These are phyloP conservation scores for Vitis hybrid DNA, from an alignment of 177 flowering plant genomes.

Conservation along the genomic window DNA sequence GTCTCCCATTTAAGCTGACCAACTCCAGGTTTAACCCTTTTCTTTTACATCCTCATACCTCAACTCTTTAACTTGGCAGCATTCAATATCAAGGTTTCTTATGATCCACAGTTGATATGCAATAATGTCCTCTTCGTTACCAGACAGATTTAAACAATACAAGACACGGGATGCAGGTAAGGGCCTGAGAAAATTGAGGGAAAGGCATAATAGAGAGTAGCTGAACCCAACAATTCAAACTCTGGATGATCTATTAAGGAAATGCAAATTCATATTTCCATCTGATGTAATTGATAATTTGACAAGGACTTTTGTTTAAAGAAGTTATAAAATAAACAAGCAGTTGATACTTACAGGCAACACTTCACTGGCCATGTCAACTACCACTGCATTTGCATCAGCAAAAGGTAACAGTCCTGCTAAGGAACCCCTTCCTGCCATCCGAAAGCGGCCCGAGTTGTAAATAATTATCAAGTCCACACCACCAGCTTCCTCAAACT, in stretches of 20 bases:
- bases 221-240: background rate
- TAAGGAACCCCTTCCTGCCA: conserved; percentile 99
- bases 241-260: no score
- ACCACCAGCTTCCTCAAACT: conserved; percentile 97
- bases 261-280: background rate
- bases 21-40: no score
- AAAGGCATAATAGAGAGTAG: background rate
- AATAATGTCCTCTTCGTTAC: background rate
- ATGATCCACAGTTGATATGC: background rate
- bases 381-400: conserved; percentile 96
- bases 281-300: background rate
- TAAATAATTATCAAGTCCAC: conserved; percentile 86
- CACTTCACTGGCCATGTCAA: conserved; percentile 98
- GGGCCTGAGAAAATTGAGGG: background rate
- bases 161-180: background rate
- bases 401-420: conserved; percentile 94
- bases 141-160: background rate
- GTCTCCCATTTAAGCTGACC: no score
- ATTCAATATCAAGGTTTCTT: no score
- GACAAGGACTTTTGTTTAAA: background rate
- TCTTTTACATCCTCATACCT: no score
- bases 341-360: conserved; percentile 68
- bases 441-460: conserved; percentile 94
- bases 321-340: background rate
- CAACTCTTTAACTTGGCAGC: no score